Conservation (phyloP, 495 filamentous ascomycete genomes). For the Penicillium simplicissimum region DNA sequence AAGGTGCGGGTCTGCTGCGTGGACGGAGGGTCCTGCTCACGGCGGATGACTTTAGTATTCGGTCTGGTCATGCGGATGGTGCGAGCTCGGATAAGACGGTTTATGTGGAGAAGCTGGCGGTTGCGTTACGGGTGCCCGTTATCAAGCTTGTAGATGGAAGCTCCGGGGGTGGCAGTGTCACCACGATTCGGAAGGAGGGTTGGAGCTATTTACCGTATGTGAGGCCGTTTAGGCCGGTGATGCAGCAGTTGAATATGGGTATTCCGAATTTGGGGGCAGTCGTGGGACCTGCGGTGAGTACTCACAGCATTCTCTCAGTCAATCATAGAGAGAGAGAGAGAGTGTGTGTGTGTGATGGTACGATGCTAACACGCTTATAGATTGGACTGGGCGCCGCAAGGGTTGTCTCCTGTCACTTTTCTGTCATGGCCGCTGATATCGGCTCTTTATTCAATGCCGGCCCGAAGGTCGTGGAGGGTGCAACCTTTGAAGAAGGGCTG, state of each 20-base stretch:
- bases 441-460: slow-evolving; percentile 64
- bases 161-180: slow-evolving; percentile 62
- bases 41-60: slow-evolving; percentile 64
- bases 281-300: slow-evolving; percentile 55
- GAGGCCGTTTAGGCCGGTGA: slow-evolving; percentile 47
- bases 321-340: too few species aligned
- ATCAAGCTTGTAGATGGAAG: slow-evolving; percentile 65
- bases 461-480: slow-evolving; percentile 60
- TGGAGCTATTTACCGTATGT: slow-evolving; percentile 61
- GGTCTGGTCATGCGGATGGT: slow-evolving; percentile 64
- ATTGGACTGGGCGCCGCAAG: slow-evolving; percentile 64
- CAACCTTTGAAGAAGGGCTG: slow-evolving; percentile 61
- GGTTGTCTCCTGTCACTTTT: slow-evolving; percentile 62
- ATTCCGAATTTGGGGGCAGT: slow-evolving; percentile 65
- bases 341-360: too few species aligned
- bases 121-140: slow-evolving; percentile 55
- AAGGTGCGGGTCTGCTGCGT: slow-evolving; percentile 47
- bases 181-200: slow-evolving; percentile 54
- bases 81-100: slow-evolving; percentile 57
- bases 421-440: slow-evolving; percentile 64
- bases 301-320: background rate
- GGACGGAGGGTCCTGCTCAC: slow-evolving; percentile 59
- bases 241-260: slow-evolving; percentile 59
- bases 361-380: slow-evolving; percentile 19
- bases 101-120: slow-evolving; percentile 57